A percentile compares a stretch with the other conserved stretches of the same genome.
phyloP scores from a whole-genome alignment of 177 flowering plant genomes.

The Tripterygium wilfordii region DNA sequence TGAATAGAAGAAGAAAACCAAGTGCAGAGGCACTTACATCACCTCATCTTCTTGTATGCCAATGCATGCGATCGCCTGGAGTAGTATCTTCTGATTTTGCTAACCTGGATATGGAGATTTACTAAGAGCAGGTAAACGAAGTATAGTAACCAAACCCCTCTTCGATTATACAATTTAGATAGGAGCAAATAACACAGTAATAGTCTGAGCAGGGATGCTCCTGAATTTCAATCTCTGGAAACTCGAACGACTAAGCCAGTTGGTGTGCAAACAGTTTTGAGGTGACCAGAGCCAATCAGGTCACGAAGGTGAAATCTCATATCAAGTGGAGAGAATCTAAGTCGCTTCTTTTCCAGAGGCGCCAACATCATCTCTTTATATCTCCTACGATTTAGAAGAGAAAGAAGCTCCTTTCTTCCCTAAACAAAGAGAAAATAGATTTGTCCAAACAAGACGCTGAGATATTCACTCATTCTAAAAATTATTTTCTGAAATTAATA shows the following conservation, averaged over 20 bases:
- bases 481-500: no score
- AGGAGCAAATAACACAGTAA: no score
- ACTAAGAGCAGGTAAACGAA: no score
- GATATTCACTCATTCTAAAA: no score
- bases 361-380: slow-evolving; percentile 92
- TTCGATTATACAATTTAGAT: no score
- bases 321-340: slow-evolving; percentile 73
- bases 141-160: not conserved
- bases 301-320: slow-evolving; percentile 94
- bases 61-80: not conserved
- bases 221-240: slow-evolving; percentile 47
- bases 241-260: slow-evolving; percentile 69
- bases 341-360: slow-evolving; percentile 66
- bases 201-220: not conserved
- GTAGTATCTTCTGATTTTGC: not conserved
- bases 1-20: not conserved
- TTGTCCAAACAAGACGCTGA: no score
- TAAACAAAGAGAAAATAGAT: slow-evolving; percentile 10
- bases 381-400: slow-evolving; percentile 65
- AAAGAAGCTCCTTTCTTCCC: slow-evolving; percentile 88
- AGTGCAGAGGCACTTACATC: slow-evolving; percentile 7
- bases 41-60: not conserved
- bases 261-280: slow-evolving; percentile 62
- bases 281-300: slow-evolving; percentile 87
- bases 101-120: not conserved